These are phyloP conservation scores for Rhizopogon vinicolor DNA, from an alignment of 768 basidiomycete species.

Conservation along the genomic window DNA sequence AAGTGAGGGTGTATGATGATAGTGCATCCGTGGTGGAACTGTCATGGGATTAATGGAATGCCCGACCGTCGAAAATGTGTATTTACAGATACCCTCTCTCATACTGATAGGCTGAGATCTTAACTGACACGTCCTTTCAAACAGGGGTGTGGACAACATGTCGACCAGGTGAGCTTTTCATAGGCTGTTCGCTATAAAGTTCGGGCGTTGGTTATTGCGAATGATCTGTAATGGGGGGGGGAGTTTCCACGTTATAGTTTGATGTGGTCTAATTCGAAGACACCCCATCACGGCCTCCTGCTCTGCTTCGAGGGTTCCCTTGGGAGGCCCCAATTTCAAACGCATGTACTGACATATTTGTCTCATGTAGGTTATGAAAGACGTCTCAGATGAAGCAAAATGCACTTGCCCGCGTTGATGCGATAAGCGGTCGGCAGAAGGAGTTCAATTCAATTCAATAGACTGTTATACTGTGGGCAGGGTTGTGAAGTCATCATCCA, in stretches of 20 bases:
- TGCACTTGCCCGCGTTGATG: slow-evolving; percentile 34
- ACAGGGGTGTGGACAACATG: slow-evolving; percentile 71
- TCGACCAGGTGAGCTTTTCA: slow-evolving; percentile 49
- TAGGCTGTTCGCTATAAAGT: slow-evolving; percentile 9
- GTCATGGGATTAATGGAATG: slow-evolving; percentile 1
- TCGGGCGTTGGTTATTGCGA: slow-evolving; percentile 10
- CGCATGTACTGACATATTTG: slow-evolving; percentile 18
- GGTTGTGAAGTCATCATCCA: not conserved
- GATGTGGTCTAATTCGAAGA: slow-evolving; percentile 31
- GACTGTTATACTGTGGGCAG: slow-evolving; percentile 2
- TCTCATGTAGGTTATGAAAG: slow-evolving; percentile 39
- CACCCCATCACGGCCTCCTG: slow-evolving; percentile 23
- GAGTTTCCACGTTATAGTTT: slow-evolving; percentile 25
- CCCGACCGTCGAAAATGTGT: slow-evolving; percentile 7
- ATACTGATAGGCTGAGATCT: slow-evolving; percentile 1
- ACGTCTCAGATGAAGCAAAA: slow-evolving; percentile 46
- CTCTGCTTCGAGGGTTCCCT: slow-evolving; percentile 13
- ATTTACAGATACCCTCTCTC: slow-evolving; percentile 1
- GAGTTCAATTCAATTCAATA: slow-evolving; percentile 6
- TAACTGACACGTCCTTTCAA: slow-evolving; percentile 4
- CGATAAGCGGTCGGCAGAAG: slow-evolving; percentile 10
- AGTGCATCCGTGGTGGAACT: slow-evolving; percentile 10
- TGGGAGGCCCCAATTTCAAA: slow-evolving; percentile 23
- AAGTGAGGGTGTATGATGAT: slow-evolving; percentile 3
- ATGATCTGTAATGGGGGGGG: not conserved